Percentiles rank a stretch among this genome's conserved stretches.
phyloP scores from a whole-genome alignment of 768 basidiomycete genomes.

The Termitomyces sp. region DNA sequence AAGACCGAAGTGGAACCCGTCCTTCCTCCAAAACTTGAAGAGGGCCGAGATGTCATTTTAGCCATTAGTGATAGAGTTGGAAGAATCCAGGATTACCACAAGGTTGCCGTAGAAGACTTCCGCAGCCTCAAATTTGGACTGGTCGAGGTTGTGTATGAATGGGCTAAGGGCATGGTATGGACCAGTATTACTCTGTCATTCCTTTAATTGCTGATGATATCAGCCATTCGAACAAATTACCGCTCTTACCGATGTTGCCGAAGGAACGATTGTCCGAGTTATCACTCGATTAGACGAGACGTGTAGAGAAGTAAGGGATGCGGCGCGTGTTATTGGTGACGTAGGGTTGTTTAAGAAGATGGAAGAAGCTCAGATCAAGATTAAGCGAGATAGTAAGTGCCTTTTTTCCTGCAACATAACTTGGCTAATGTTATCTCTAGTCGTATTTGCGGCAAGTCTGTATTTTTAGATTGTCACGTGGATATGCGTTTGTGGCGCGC shows the following conservation, averaged over 20 bases:
- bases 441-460: slow-evolving; percentile 84
- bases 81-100: slow-evolving; percentile 73
- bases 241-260: slow-evolving; percentile 86
- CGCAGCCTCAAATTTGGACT: slow-evolving; percentile 86
- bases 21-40: slow-evolving; percentile 74
- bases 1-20: slow-evolving; percentile 89
- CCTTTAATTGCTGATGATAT: background rate
- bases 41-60: slow-evolving; percentile 75
- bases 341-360: slow-evolving; percentile 95
- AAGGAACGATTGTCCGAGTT: slow-evolving; percentile 95
- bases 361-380: slow-evolving; percentile 91
- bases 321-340: slow-evolving; percentile 96
- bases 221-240: slow-evolving; percentile 97
- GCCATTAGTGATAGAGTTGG: slow-evolving; percentile 77
- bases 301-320: slow-evolving; percentile 94
- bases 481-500: slow-evolving; percentile 8
- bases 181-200: background rate
- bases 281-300: slow-evolving; percentile 97
- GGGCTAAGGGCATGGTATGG: slow-evolving; percentile 97
- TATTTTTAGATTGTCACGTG: slow-evolving; percentile 56
- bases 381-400: slow-evolving; percentile 91
- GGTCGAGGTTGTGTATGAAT: slow-evolving; percentile 96
- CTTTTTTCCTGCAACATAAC: background rate
- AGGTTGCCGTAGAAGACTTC: slow-evolving; percentile 77
- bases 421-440: slow-evolving; percentile 32